Percentiles rank a stretch among this genome's conserved stretches.
Conservation (phyloP, 108 stramenopile species). For the Skeletonema marinoi region DNA sequence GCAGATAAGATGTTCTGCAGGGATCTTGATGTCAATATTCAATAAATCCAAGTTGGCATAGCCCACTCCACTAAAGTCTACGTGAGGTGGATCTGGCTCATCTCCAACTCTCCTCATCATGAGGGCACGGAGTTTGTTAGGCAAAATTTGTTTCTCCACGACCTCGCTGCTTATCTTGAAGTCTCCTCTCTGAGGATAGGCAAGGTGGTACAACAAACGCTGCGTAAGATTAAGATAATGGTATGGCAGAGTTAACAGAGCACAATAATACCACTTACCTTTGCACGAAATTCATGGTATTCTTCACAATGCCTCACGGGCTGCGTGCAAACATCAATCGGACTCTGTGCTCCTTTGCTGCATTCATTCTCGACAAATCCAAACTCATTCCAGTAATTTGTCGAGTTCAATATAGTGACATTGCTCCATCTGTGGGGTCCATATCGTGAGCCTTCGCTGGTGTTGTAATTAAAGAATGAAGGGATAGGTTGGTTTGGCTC, state of each 20-base stretch:
- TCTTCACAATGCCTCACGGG: conserved; percentile 20
- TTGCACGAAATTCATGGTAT: conserved; percentile 22
- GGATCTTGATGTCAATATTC: conserved; percentile 66
- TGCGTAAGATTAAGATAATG: too few relatives aligned
- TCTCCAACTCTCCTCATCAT: conserved; percentile 29
- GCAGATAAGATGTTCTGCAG: conserved; percentile 60
- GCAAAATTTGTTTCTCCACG: conserved; percentile 35
- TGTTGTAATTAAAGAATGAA: conserved; percentile 40
- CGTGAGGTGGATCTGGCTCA: conserved; percentile 24
- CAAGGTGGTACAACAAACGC: neutral
- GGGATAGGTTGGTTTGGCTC: neutral
- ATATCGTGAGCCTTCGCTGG: conserved; percentile 4
- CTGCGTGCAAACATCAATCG: conserved; percentile 35
- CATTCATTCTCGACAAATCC: conserved; percentile 27
- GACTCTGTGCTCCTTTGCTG: conserved; percentile 18
- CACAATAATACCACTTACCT: neutral
- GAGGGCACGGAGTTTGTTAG: conserved; percentile 30
- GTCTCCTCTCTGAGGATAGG: conserved; percentile 15
- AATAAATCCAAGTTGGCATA: conserved; percentile 26
- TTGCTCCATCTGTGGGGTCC: conserved; percentile 18
- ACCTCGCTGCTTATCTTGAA: conserved; percentile 20
- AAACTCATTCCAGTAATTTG: conserved; percentile 22
- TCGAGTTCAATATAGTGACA: conserved; percentile 21
- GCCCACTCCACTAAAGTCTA: conserved; percentile 35
- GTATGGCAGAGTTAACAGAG: too few relatives aligned